Conservation (phyloP, 2,329 filamentous ascomycete genomes). For the Fusarium dlaminii region DNA sequence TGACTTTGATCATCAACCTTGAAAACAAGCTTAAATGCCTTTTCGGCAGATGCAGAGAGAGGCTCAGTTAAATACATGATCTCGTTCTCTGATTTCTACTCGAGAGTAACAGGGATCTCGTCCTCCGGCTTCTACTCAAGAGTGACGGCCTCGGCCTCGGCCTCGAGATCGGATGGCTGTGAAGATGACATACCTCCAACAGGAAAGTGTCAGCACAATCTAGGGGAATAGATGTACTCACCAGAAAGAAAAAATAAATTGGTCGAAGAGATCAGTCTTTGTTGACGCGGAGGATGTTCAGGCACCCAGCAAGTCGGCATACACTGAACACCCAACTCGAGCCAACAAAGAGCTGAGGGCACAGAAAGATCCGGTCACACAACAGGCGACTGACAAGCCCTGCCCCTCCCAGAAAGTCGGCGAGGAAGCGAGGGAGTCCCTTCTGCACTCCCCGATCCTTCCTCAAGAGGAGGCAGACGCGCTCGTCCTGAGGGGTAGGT, state of each 20-base stretch:
- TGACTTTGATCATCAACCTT: background rate
- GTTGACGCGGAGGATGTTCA: background rate
- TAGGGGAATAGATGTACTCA: fast-evolving
- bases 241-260: fast-evolving
- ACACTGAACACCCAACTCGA: background rate
- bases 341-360: background rate
- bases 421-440: background rate
- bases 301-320: background rate
- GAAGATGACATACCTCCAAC: background rate
- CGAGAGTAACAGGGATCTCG: background rate
- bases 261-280: background rate
- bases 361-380: background rate
- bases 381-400: background rate
- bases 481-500: background rate
- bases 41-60: background rate
- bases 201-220: background rate
- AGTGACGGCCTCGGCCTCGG: background rate
- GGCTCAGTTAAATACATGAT: background rate
- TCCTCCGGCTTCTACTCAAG: background rate
- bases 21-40: background rate
- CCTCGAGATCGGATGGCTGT: background rate
- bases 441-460: background rate
- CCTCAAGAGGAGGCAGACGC: background rate
- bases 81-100: background rate
- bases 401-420: background rate